Percentiles rank a stretch among this genome's conserved stretches.
phyloP scores from a whole-genome alignment of 2,329 filamentous ascomycete genomes.

The Venturia aucupariae region DNA sequence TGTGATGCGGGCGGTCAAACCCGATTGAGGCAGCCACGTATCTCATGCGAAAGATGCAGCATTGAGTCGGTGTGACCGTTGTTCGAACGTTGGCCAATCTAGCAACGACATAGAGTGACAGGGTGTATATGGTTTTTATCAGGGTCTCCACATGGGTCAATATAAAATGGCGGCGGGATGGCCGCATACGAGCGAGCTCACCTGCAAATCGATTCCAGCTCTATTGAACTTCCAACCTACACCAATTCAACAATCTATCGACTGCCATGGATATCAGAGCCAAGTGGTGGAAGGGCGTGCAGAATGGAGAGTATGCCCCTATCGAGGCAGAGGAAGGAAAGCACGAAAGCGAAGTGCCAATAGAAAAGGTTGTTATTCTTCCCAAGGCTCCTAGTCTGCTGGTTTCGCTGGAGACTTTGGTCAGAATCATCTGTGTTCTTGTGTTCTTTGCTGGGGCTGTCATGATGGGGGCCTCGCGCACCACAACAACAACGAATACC shows the following conservation, averaged over 20 bases:
- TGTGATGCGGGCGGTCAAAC: background rate
- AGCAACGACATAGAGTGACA: background rate
- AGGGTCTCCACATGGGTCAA: background rate
- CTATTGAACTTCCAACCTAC: background rate
- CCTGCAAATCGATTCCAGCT: background rate
- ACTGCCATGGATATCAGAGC: background rate
- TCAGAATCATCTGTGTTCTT: background rate
- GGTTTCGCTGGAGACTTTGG: background rate
- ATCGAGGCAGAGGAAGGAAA: background rate
- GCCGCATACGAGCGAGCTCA: background rate
- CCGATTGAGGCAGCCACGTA: background rate
- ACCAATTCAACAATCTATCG: background rate
- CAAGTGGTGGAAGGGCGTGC: background rate
- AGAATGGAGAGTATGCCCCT: background rate
- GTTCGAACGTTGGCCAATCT: background rate
- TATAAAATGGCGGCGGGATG: background rate
- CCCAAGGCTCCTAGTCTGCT: background rate
- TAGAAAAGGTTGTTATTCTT: background rate
- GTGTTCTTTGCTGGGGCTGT: background rate
- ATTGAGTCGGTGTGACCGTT: background rate
- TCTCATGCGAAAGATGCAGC: background rate
- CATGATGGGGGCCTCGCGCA: background rate
- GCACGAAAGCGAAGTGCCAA: background rate
- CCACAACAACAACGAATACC: background rate
- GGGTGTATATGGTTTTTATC: background rate